A percentile compares a stretch with the other conserved stretches of the same genome.
phyloP scores from a whole-genome alignment of 75 land plant genomes.

The Ceratopteris richardii region DNA sequence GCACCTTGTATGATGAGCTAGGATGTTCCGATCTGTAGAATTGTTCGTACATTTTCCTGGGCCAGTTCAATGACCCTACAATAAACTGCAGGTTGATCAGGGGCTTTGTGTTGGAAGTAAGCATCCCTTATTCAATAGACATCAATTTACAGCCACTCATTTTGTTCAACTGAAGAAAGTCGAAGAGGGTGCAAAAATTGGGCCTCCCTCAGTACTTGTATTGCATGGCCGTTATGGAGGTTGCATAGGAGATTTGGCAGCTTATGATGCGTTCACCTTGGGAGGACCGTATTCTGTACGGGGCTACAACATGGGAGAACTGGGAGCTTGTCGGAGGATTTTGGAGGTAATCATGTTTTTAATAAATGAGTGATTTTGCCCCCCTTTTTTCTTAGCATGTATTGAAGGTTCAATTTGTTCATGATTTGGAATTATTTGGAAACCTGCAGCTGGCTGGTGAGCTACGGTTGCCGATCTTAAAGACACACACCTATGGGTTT shows the following conservation, averaged over 20 bases:
- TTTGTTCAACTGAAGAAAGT: constrained; percentile 71
- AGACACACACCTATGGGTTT: constrained; percentile 74
- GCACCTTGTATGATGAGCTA: no score
- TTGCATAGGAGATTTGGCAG: constrained; percentile 93
- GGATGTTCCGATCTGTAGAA: no score
- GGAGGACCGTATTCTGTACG: constrained; percentile 98
- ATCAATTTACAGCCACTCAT: constrained; percentile 73
- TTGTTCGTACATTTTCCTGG: no score
- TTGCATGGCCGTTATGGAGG: constrained; percentile 95
- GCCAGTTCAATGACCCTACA: no score
- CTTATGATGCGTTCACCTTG: constrained; percentile 93
- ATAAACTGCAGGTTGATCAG: constrained; percentile 97
- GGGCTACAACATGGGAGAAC: constrained; percentile 97
- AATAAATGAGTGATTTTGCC: neutral
- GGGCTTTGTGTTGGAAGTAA: constrained; percentile 91
- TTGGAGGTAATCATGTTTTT: constrained; percentile 55
- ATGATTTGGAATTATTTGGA: neutral
- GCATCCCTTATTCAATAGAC: constrained; percentile 91
- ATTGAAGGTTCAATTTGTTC: no score
- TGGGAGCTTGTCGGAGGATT: constrained; percentile 83
- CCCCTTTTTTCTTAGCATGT: neutral
- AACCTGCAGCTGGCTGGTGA: constrained; percentile 66
- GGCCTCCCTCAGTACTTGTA: constrained; percentile 77
- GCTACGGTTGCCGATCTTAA: constrained; percentile 68
- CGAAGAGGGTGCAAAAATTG: constrained; percentile 58